Evolutionary conservation across 2,329 filamentous ascomycete genomes (phyloP).

Genomic region (Claviceps sp.): DNA sequence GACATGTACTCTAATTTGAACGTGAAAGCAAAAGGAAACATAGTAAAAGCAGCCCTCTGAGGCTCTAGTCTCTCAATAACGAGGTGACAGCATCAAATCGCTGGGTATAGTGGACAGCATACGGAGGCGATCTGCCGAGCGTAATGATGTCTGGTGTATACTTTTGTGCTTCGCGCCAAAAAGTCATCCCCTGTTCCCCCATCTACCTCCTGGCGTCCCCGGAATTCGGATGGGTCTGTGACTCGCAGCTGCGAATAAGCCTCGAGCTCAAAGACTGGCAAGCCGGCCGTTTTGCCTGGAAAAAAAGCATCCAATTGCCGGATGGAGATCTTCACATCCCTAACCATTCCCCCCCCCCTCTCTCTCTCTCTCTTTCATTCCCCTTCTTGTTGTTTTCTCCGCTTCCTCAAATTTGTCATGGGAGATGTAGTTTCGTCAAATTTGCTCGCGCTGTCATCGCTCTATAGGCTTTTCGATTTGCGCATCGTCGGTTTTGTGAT

Average conservation of each 20-base stretch:
- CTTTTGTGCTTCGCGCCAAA: not conserved
- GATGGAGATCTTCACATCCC: no score
- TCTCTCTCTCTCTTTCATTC: no score
- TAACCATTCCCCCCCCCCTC: no score
- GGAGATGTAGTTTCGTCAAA: not conserved
- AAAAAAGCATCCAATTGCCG: not conserved
- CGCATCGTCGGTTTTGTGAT: constrained; percentile 20
- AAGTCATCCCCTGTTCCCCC: not conserved
- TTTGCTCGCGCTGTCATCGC: constrained; percentile 10
- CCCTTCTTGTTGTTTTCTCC: not conserved
- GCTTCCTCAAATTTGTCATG: not conserved
- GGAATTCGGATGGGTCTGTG: not conserved
- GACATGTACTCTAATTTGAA: not conserved
- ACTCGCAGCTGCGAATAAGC: not conserved
- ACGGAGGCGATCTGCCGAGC: not conserved
- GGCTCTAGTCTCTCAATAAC: not conserved
- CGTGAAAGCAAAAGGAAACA: not conserved
- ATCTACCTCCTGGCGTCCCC: not conserved
- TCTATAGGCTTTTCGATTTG: constrained; percentile 10
- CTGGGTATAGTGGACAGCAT: not conserved
- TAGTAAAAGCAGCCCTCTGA: not conserved
- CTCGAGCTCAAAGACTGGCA: not conserved
- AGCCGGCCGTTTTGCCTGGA: not conserved
- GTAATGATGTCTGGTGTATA: not conserved
- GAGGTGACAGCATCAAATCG: not conserved